phyloP scores from a whole-genome alignment of 176 grass and related monocot species.

The Aegilops tauschii region DNA sequence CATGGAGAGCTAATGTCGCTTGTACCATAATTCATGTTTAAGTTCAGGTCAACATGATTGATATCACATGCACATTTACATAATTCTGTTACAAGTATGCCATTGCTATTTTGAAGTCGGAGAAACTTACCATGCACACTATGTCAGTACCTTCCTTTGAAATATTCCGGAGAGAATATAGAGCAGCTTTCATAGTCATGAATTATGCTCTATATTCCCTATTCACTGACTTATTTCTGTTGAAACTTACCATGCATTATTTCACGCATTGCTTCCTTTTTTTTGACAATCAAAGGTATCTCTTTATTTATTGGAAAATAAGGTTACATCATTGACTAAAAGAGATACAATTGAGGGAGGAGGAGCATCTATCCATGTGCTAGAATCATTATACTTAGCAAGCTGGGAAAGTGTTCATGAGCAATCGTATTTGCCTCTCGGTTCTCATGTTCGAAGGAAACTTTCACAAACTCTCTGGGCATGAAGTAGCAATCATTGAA shows the following conservation, averaged over 20 bases:
- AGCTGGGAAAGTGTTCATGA: too few relatives aligned
- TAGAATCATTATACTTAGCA: too few relatives aligned
- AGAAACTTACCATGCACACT: not conserved
- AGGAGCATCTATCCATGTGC: too few relatives aligned
- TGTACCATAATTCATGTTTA: not conserved
- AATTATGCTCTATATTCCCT: not conserved
- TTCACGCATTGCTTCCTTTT: slow-evolving; percentile 6
- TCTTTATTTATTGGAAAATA: too few relatives aligned
- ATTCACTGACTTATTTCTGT: not conserved
- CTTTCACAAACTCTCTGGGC: too few relatives aligned
- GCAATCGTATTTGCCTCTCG: too few relatives aligned
- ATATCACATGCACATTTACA: not conserved
- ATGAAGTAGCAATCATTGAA: too few relatives aligned
- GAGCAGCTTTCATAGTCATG: not conserved
- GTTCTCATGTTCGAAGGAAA: too few relatives aligned
- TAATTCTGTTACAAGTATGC: not conserved
- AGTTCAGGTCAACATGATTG: not conserved
- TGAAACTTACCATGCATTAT: not conserved
- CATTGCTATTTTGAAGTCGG: slow-evolving; percentile 1
- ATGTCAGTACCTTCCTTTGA: not conserved
- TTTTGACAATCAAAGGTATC: too few relatives aligned
- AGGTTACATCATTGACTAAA: too few relatives aligned
- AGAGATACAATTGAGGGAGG: too few relatives aligned
- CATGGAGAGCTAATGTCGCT: not conserved
- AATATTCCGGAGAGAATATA: not conserved